Evolutionary conservation across 805 yeast genomes (phyloP).

Genomic region (Phaffomyces antillensis): DNA sequence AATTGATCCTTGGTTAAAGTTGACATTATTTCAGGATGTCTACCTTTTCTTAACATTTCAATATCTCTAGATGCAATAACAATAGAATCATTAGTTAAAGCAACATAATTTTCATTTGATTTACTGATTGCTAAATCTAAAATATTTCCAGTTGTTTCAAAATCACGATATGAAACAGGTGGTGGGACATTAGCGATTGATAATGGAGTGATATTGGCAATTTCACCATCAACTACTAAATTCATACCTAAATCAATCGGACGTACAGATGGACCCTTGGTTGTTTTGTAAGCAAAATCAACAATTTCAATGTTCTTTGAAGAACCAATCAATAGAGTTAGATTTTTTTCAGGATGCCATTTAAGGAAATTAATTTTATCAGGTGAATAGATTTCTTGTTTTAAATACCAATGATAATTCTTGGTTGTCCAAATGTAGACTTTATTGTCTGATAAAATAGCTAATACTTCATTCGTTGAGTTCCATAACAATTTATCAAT

Average conservation of each 20-base stretch:
- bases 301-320: conserved; percentile 46
- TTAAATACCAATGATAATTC: conserved; percentile 93
- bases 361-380: conserved; percentile 35
- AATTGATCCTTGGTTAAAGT: conserved; percentile 25
- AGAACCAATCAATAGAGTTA: conserved; percentile 63
- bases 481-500: conserved; percentile 69
- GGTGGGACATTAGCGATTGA: conserved; percentile 90
- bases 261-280: conserved; percentile 59
- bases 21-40: conserved; percentile 34
- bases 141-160: conserved; percentile 48
- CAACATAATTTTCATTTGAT: conserved; percentile 52
- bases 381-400: conserved; percentile 54
- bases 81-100: conserved; percentile 41
- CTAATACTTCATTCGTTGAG: conserved; percentile 67
- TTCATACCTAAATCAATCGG: conserved; percentile 76
- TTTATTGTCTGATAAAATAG: conserved; percentile 52
- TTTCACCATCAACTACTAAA: conserved; percentile 71
- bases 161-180: conserved; percentile 71
- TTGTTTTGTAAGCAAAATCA: conserved; percentile 57
- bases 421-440: conserved; percentile 89
- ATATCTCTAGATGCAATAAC: conserved; percentile 41
- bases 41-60: conserved; percentile 38
- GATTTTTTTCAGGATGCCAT: conserved; percentile 90
- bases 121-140: conserved; percentile 58
- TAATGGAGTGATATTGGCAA: conserved; percentile 72